A percentile compares a stretch with the other conserved stretches of the same genome.
phyloP scores from a whole-genome alignment of 805 yeast genomes.

The Sungouiozyma intestinalis region DNA sequence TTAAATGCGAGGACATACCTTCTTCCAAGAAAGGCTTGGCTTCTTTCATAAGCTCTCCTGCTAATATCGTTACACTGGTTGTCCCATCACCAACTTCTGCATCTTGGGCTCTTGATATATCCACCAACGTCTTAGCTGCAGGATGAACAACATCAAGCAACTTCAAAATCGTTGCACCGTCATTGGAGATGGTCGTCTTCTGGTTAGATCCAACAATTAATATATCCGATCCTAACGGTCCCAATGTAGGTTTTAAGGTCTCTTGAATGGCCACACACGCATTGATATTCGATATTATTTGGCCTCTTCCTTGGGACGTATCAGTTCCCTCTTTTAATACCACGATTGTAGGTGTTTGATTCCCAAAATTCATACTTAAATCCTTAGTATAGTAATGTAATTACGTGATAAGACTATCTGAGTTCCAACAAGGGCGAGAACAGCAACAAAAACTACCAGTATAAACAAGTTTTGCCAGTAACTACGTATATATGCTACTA shows the following conservation, averaged over 20 bases:
- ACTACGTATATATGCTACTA: background rate
- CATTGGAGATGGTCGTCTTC: constrained; percentile 90
- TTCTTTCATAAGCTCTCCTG: constrained; percentile 91
- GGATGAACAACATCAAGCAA: constrained; percentile 94
- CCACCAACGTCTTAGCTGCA: constrained; percentile 92
- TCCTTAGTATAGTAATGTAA: background rate
- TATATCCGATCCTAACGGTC: constrained; percentile 96
- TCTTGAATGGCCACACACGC: constrained; percentile 97
- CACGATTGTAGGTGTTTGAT: constrained; percentile 95
- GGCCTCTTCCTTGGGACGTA: constrained; percentile 93
- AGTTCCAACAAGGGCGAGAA: too few relatives aligned
- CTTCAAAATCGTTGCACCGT: constrained; percentile 93
- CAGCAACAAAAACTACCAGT: too few relatives aligned
- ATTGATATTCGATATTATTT: constrained; percentile 87
- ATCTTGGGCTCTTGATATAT: constrained; percentile 91
- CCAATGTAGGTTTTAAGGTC: constrained; percentile 86
- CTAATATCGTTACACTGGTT: constrained; percentile 86
- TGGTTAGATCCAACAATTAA: constrained; percentile 76
- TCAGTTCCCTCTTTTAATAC: constrained; percentile 98
- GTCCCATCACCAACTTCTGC: constrained; percentile 99
- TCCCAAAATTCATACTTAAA: constrained; percentile 68
- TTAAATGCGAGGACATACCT: constrained; percentile 85
- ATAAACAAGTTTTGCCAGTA: too few relatives aligned
- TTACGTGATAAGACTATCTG: too few relatives aligned
- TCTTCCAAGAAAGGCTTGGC: constrained; percentile 88